Percentiles rank a stretch among this genome's conserved stretches.
Conservation (phyloP, 2,329 filamentous ascomycete genomes). For the Penicillium freii region DNA sequence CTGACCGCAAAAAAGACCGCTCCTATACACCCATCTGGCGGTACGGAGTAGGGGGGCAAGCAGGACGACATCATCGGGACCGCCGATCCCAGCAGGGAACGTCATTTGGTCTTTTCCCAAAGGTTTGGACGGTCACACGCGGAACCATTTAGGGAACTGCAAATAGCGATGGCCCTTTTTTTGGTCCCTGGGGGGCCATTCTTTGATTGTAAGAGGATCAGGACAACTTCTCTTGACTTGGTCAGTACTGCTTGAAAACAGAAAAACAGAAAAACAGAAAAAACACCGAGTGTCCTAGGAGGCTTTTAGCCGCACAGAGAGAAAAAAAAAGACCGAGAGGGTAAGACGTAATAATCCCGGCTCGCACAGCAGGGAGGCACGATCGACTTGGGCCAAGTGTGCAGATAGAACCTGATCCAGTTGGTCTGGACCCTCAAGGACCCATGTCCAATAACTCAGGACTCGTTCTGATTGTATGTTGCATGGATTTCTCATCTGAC, state of each 20-base stretch:
- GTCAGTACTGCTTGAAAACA: not conserved
- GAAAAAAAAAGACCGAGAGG: not conserved
- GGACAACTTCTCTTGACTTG: not conserved
- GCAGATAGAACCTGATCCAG: not conserved
- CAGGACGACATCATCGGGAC: constrained; percentile 21
- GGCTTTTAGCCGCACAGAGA: not conserved
- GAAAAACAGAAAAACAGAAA: not conserved
- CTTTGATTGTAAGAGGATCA: not conserved
- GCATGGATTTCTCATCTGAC: constrained; percentile 9
- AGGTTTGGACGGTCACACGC: constrained; percentile 12
- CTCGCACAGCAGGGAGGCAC: constrained; percentile 9
- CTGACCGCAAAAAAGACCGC: not conserved
- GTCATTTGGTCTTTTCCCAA: constrained; percentile 8
- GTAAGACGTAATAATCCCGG: constrained; percentile 4
- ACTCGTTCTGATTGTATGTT: constrained; percentile 8
- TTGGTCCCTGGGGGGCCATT: not conserved
- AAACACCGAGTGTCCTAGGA: not conserved
- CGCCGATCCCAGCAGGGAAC: constrained; percentile 18
- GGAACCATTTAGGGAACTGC: not conserved
- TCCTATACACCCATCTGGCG: constrained; percentile 7
- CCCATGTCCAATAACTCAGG: constrained; percentile 9
- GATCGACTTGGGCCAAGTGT: constrained; percentile 7
- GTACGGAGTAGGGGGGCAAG: constrained; percentile 5
- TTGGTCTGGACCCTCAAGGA: constrained; percentile 25
- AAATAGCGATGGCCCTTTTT: not conserved